These are phyloP conservation scores for Toxoplasma gondii DNA, from an alignment of 169 alveolate genomes.

Conservation along the genomic window DNA sequence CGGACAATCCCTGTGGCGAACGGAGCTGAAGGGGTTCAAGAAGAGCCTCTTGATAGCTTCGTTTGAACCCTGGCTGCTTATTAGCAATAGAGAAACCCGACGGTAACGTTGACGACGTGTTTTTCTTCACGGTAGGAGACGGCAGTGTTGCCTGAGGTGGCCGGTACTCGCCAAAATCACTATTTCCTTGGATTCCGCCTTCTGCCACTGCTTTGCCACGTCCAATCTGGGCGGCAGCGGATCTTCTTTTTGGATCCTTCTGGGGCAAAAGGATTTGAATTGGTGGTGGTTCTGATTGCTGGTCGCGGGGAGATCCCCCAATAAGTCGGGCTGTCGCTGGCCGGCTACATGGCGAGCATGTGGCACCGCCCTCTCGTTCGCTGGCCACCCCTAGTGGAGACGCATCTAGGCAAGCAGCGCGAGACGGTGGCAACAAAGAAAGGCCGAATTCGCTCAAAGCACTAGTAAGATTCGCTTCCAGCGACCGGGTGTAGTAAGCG, in stretches of 20 bases:
- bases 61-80: background rate
- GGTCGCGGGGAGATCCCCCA: background rate
- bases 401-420: background rate
- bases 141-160: background rate
- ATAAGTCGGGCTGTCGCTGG: background rate
- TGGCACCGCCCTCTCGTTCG: background rate
- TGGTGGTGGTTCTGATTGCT: too few relatives aligned
- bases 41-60: background rate
- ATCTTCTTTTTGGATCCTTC: too few relatives aligned
- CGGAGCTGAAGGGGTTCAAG: background rate
- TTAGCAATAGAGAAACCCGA: background rate
- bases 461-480: background rate
- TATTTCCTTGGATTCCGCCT: too few relatives aligned
- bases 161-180: background rate
- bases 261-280: too few relatives aligned
- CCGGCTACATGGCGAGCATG: background rate
- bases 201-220: too few relatives aligned
- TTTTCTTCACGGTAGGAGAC: background rate
- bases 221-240: too few relatives aligned
- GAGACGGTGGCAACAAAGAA: background rate
- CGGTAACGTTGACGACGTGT: background rate
- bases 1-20: background rate
- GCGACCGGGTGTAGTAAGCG: background rate
- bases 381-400: background rate
- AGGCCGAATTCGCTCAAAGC: background rate